These are phyloP conservation scores for Chamaecyparis obtusa DNA, from an alignment of 75 land plant species.

Conservation along the genomic window DNA sequence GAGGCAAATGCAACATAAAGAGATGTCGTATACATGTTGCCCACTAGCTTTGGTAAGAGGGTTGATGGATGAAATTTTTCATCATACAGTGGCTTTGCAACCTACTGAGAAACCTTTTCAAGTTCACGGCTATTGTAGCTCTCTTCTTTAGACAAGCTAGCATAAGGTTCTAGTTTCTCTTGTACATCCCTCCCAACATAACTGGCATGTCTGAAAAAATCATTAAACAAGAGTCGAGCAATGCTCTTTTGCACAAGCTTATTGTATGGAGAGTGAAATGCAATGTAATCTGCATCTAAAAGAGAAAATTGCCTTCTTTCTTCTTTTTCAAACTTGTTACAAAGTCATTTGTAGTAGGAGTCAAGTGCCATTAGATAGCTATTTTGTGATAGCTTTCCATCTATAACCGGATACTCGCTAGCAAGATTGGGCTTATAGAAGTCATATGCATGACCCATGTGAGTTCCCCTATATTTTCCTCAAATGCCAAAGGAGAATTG, in stretches of 20 bases:
- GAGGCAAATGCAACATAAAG: no score
- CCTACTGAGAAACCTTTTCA: no score
- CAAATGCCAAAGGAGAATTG: constrained; percentile 85
- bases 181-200: constrained; percentile 49
- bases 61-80: no score
- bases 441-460: no score
- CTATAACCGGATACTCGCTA: constrained; percentile 99
- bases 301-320: constrained; percentile 78
- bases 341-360: constrained; percentile 76
- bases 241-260: constrained; percentile 99
- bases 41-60: no score
- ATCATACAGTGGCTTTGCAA: no score
- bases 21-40: no score
- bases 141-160: constrained; percentile 48
- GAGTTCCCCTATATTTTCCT: no score
- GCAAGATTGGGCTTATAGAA: constrained; percentile 97
- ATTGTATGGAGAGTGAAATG: constrained; percentile 95
- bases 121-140: no score
- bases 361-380: no score
- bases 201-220: constrained; percentile 71
- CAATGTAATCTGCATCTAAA: constrained; percentile 75
- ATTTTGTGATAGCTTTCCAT: constrained; percentile 93
- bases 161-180: constrained; percentile 72
- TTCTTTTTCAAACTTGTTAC: constrained; percentile 79
- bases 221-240: constrained; percentile 85